Evolutionary conservation across 164 flowering plant species (phyloP).

Genomic region (Vitis riparia): DNA sequence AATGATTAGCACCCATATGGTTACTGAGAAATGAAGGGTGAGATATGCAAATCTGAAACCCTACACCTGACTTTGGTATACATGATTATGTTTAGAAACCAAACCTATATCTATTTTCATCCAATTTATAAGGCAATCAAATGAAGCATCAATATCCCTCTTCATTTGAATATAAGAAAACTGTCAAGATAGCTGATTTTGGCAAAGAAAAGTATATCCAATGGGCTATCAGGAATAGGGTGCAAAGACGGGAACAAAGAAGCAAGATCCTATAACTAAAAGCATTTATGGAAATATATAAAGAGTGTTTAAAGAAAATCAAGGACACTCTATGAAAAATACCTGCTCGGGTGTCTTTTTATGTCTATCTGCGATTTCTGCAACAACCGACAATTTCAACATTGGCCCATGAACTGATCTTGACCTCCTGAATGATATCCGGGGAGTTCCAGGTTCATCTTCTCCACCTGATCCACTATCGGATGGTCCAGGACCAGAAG

Average conservation of each 20-base stretch:
- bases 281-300: background rate
- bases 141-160: no score
- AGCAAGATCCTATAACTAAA: background rate
- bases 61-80: no score
- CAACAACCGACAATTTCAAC: slow-evolving; percentile 64
- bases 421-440: slow-evolving; percentile 64
- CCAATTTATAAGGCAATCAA: no score
- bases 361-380: slow-evolving; percentile 57
- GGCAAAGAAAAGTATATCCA: background rate
- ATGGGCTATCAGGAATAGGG: background rate
- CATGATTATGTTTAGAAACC: no score
- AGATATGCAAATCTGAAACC: no score
- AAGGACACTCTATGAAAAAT: slow-evolving; percentile 4
- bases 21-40: no score
- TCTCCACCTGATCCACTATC: slow-evolving; percentile 60
- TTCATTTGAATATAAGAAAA: no score
- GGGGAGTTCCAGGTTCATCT: slow-evolving; percentile 73
- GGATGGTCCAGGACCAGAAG: slow-evolving; percentile 36
- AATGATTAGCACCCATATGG: no score
- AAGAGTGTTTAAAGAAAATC: background rate
- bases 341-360: slow-evolving; percentile 78
- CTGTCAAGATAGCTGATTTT: background rate
- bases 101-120: no score
- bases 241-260: background rate
- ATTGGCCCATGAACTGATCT: slow-evolving; percentile 74